Conservation (phyloP, 169 alveolate genomes). For the Plasmodium chabaudi region DNA sequence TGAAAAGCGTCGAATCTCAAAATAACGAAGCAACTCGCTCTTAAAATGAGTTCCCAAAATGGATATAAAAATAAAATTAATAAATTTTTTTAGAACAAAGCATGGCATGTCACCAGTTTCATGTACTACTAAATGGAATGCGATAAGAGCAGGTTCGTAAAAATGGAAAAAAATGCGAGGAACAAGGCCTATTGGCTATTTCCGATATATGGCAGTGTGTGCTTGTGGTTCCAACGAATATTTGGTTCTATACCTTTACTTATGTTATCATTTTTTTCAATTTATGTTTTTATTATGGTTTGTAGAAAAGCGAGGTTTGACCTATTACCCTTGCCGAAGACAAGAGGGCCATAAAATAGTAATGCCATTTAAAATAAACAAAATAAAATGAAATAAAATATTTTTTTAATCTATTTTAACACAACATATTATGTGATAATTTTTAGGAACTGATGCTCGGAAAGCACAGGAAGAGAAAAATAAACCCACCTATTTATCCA, state of each 20-base stretch:
- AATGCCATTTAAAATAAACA: not conserved
- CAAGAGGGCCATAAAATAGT: conserved; percentile 58
- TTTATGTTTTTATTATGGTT: not conserved
- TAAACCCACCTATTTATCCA: conserved; percentile 88
- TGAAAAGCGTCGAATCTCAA: no score
- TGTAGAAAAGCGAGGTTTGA: conserved; percentile 5
- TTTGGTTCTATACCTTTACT: no score
- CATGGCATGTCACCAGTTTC: not conserved
- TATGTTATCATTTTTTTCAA: not conserved
- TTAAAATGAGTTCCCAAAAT: not conserved
- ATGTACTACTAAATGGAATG: not conserved
- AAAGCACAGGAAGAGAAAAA: conserved; percentile 85
- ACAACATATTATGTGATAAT: no score
- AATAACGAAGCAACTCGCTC: no score
- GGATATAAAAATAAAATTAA: not conserved
- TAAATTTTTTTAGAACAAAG: not conserved
- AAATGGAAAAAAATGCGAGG: not conserved
- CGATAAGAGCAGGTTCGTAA: not conserved
- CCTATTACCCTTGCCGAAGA: conserved; percentile 57
- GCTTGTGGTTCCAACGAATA: no score
- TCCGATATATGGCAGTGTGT: no score
- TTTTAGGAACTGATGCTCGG: conserved; percentile 90
- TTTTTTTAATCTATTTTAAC: no score
- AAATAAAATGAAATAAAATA: not conserved
- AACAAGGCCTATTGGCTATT: not conserved